phyloP scores from a whole-genome alignment of 257 asterid species.

The Rehmannia glutinosa region DNA sequence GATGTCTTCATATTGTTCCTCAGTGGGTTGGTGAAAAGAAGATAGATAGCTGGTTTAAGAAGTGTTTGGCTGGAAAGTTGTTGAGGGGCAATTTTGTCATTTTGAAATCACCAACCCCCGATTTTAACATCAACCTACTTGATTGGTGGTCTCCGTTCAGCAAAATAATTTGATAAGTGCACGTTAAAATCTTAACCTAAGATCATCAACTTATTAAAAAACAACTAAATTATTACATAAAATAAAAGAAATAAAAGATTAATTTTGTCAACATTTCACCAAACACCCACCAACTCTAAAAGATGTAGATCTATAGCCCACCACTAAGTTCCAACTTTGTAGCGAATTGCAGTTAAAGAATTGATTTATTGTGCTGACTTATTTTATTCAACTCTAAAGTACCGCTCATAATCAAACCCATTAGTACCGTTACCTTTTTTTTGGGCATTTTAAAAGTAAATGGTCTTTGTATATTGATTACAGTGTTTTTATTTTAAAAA shows the following conservation, averaged over 20 bases:
- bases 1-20: background rate
- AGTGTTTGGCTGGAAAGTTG: background rate
- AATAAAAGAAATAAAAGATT: background rate
- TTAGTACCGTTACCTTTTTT: no score
- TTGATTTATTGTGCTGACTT: background rate
- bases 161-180: background rate
- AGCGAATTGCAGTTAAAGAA: background rate
- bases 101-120: background rate
- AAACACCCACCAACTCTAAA: constrained; percentile 22
- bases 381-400: background rate
- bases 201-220: background rate
- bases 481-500: no score
- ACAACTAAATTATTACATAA: background rate
- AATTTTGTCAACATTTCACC: constrained; percentile 20
- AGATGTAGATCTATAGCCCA: background rate
- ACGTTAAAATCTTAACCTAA: background rate
- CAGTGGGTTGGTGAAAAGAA: background rate
- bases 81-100: constrained; percentile 13
- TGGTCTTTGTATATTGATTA: no score
- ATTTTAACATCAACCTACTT: background rate
- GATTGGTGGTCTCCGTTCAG: background rate
- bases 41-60: background rate
- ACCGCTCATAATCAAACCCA: background rate
- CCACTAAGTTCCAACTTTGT: constrained; percentile 15
- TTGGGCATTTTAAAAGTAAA: no score